Base-by-base conservation (phyloP, 2,329 filamentous ascomycete species). In the Daldinia eschscholtzii region DNA sequence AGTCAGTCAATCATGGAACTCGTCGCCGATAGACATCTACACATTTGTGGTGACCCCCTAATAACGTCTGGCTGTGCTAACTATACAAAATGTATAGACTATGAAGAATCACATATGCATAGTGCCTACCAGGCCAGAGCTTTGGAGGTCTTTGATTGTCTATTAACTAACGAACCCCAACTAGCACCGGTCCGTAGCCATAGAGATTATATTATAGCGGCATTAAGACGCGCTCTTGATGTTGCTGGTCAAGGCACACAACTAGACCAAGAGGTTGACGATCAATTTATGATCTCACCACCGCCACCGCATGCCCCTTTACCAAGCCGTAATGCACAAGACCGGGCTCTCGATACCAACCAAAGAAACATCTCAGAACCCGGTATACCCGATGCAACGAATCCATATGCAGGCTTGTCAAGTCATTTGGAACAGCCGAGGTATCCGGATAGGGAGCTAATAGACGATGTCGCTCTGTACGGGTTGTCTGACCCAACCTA, bases 91-190 rank as follows among this genome's bases (percentile, higher is more conserved):
- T 3, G 4, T 35, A 7, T 41, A 67, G 64, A 67, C 33, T 67
- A 48, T 15, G 64, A 63, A 18, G 56, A 63, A 6, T 37, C 48
- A 20, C 42, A 60, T 6, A 35, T 15, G 18, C 57, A 39, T 9
- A 18, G 18, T 2, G n/a, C 20, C 15, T 59, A 63, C 12, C 64
- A 39, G 9, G 18, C 33, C 13, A 50, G 35, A 10, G 46, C 42
- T 10, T 13, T 53, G 35, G 64, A 63, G 37, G n/a, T 67, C 23
- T 67, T 60, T 18, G 41, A 26, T 23, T 53, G 20, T 37, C 48
- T 59, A 4, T 30, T 66, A 20, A 41, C 13, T 7, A 18, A 23
- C 13, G 13, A 42, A 33, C 57, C 57, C 23, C 35, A 23, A 46
- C 15, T 61, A 28, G 26, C 61, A 12, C 35, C 39, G 6, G 37